Base-by-base conservation (phyloP, 116 monocot species). In the Posidonia oceanica region DNA sequence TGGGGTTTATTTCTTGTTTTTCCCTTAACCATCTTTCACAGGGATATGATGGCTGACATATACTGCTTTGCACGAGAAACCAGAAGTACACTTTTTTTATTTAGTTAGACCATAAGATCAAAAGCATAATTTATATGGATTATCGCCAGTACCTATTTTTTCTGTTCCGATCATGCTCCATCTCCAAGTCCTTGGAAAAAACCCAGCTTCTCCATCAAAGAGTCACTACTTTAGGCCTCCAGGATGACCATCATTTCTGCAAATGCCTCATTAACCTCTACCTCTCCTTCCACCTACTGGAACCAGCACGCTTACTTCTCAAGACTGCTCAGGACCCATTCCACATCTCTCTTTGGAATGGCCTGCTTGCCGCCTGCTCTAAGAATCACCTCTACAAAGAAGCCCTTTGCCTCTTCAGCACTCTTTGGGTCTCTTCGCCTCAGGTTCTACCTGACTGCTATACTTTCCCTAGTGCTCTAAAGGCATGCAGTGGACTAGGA, bases 401-500 rank as follows among this genome's bases (percentile, higher is more conserved):
- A 39, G 75, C 81, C 44, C 70, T 85, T n/a, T 12, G n/a, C 71
- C 69, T 18, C 75, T 83, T 64, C 67, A 40, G 18, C 53, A 59
- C 52, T 44, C 39, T 57, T 52, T 60, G 0, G 17, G 7, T 29
- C 37, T 72, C 14, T 39, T 38, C 36, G 2, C 57, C 11, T 44
- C 14, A 21, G 14, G 5, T 58, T 58, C 65, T 56, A 36, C 81
- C 85, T 13, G 85, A 91, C 71, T 20, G 18, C 14, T 83, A 79
- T 70, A 83, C 83, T 3, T 91, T 77, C 69, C 91, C 91, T 3
- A 91, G 85, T 59, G 87, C 54, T 59, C 67, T 91, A 14, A 91
- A 83, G 70, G 80, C 85, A 1, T 87, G 82, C 52, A 64, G 71
- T 4, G 75, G 71, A 14, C 42, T 73, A 15, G 59, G 70, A 4